These are phyloP conservation scores for Ogataea polymorpha DNA, from an alignment of 805 yeast species.

Conservation along the genomic window DNA sequence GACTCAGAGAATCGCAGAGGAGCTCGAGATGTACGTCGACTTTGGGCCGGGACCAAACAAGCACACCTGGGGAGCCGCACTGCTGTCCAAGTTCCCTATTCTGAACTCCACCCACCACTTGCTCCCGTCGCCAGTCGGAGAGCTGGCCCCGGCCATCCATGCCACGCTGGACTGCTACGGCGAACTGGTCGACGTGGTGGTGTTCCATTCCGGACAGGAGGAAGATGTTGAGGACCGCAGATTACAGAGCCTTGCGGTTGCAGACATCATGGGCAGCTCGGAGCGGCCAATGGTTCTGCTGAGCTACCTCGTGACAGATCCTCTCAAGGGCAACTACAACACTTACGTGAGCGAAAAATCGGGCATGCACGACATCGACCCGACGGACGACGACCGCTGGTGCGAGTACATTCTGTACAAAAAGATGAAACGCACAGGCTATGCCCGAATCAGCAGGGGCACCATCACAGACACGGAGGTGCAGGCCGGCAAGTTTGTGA, in stretches of 20 bases:
- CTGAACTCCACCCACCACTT: slow-evolving; percentile 85
- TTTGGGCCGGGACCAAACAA: slow-evolving; percentile 97
- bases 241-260: slow-evolving; percentile 73
- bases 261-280: slow-evolving; percentile 78
- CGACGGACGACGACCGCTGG: slow-evolving; percentile 96
- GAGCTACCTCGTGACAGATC: slow-evolving; percentile 87
- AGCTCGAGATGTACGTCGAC: slow-evolving; percentile 90
- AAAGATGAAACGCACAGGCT: slow-evolving; percentile 81
- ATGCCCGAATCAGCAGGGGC: slow-evolving; percentile 90
- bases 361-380: slow-evolving; percentile 92
- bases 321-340: slow-evolving; percentile 85
- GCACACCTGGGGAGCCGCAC: slow-evolving; percentile 97
- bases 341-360: slow-evolving; percentile 81
- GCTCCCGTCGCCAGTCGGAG: slow-evolving; percentile 96
- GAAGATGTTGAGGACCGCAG: slow-evolving; percentile 94
- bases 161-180: slow-evolving; percentile 94
- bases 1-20: slow-evolving; percentile 88
- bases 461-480: slow-evolving; percentile 96
- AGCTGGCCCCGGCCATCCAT: slow-evolving; percentile 95
- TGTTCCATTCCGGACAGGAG: slow-evolving; percentile 97
- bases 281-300: slow-evolving; percentile 80
- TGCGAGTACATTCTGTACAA: slow-evolving; percentile 94
- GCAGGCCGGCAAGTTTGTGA: slow-evolving; percentile 88
- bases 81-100: slow-evolving; percentile 92
- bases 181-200: slow-evolving; percentile 83